Evolutionary conservation across 345 rosid genomes (phyloP).

Genomic region (Melaleuca alternifolia): DNA sequence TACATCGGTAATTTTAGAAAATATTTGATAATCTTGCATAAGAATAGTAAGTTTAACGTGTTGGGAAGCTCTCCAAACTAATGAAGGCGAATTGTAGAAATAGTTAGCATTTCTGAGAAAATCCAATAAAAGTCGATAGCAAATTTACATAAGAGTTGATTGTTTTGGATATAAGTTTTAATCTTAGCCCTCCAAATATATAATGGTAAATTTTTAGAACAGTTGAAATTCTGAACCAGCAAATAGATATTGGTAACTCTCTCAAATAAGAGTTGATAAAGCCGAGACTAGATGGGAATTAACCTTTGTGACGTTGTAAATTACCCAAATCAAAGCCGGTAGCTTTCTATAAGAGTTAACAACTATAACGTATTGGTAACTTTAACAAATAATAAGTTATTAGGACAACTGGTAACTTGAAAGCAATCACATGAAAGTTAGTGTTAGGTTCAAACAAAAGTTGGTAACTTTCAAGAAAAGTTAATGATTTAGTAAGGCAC

Average conservation of each 20-base stretch:
- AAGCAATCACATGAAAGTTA: background rate
- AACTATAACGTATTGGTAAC: background rate
- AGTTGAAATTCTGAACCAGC: background rate
- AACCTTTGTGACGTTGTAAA: background rate
- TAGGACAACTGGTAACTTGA: background rate
- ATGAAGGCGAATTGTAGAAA: background rate
- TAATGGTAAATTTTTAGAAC: background rate
- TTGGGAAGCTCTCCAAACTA: background rate
- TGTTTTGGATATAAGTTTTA: background rate
- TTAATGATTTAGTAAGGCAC: background rate
- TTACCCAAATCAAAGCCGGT: background rate
- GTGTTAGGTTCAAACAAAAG: background rate
- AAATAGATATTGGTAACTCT: background rate
- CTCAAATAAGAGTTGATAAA: background rate
- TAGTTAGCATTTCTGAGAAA: background rate
- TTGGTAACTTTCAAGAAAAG: background rate
- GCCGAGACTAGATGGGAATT: background rate
- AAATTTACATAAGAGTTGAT: background rate
- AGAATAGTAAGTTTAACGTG: background rate
- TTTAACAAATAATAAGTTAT: background rate
- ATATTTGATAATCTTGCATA: background rate
- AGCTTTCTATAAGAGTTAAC: background rate
- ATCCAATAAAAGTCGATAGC: background rate
- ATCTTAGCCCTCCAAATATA: background rate
- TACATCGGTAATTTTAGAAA: background rate